A percentile compares a stretch with the other conserved stretches of the same genome.
These are phyloP conservation scores for Microglena sp. DNA, from an alignment of 139 green algal species.

Conservation along the genomic window DNA sequence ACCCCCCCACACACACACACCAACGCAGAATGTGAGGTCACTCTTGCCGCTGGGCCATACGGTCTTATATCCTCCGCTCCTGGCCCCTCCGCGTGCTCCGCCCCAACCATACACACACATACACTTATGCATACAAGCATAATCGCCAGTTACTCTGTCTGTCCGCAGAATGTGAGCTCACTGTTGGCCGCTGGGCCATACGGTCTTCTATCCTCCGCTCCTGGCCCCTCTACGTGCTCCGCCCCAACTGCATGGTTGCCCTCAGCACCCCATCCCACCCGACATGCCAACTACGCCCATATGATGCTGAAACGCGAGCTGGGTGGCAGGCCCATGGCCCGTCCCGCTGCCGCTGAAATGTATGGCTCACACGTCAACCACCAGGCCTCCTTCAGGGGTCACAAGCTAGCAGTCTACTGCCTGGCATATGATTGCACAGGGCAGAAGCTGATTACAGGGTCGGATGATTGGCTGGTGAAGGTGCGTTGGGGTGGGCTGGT, in stretches of 20 bases:
- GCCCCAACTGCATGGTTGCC: not conserved
- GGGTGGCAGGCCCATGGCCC: not conserved
- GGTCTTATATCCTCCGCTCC: not conserved
- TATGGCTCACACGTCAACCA: not conserved
- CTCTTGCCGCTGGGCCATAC: no score
- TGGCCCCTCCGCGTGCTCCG: not conserved
- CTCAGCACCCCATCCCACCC: not conserved
- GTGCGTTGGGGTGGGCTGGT: no score
- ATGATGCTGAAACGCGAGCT: slow-evolving; percentile 1
- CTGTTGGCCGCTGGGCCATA: no score
- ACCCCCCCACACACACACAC: no score
- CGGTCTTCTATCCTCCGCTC: not conserved
- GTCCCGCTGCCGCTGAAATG: not conserved
- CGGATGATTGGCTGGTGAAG: slow-evolving; percentile 77
- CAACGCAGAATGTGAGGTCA: no score
- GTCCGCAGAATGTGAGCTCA: no score
- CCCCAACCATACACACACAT: no score
- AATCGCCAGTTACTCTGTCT: no score
- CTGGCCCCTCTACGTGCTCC: not conserved
- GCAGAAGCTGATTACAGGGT: slow-evolving; percentile 59
- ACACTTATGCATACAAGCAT: no score
- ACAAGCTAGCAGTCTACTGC: slow-evolving; percentile 65
- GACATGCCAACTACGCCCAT: no score
- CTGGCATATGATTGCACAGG: slow-evolving; percentile 45
- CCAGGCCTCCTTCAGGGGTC: slow-evolving; percentile 47